Evolutionary conservation across 805 yeast species (phyloP), one percentile per base, ranked within the genome.

Genomic region (Zygotorulaspora sp.): DNA sequence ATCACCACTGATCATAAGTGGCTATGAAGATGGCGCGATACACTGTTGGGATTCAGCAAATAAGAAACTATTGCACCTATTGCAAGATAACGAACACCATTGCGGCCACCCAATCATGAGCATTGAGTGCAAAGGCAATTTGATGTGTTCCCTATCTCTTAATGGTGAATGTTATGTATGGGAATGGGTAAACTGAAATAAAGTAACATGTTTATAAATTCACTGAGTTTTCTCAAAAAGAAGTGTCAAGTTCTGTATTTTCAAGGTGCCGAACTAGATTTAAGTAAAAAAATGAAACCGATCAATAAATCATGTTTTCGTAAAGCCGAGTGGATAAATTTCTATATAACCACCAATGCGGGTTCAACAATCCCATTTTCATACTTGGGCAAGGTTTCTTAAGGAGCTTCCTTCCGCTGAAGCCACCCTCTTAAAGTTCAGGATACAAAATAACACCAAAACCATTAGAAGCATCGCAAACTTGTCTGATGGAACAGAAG

Each of bases 161-260:
- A 43, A 51, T 30, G 62, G 62, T 6, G 52, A 49, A 16, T 58
- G 62, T 27, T 44, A 46, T 28, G 16, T 56, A 2, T 58, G 59
- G 59, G 28, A 45, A 18, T 57, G 61, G 59, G 14, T 11, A 27
- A 35, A 22, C 11, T 18, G 12, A 20, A 10, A 11, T n/a, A n/a
- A n/a, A n/a, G n/a, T n/a, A n/a, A n/a, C n/a, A n/a, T n/a, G n/a
- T n/a, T n/a, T n/a, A n/a, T n/a, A n/a, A n/a, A n/a, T n/a, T n/a
- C n/a, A n/a, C n/a, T n/a, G n/a, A n/a, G n/a, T n/a, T n/a, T n/a
- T n/a, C n/a, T n/a, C n/a, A n/a, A n/a, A n/a, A n/a, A n/a, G n/a
- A n/a, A n/a, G n/a, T n/a, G n/a, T n/a, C n/a, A n/a, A n/a, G n/a
- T n/a, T n/a, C n/a, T 21, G 10, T 7, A 21, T 21, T 21, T 21